Evolutionary conservation across 2,329 filamentous ascomycete genomes (phyloP).

Genomic region (Stagonosporopsis tanaceti): DNA sequence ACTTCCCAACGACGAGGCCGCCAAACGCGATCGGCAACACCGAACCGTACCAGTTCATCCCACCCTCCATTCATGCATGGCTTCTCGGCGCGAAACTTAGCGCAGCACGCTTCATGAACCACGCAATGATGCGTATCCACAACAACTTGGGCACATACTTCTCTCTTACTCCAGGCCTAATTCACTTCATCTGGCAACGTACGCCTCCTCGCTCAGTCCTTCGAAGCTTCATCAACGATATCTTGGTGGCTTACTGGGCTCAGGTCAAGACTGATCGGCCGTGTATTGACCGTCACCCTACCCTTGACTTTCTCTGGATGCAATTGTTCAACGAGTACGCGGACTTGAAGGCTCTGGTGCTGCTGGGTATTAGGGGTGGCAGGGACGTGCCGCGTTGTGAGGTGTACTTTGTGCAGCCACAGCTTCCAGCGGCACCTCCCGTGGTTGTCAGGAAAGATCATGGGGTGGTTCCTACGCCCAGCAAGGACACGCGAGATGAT

Average conservation of each 20-base stretch:
- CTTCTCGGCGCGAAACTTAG: no score
- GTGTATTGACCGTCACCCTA: not conserved
- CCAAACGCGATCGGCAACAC: no score
- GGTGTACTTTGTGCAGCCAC: slow-evolving; percentile 13
- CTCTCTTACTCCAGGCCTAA: slow-evolving; percentile 20
- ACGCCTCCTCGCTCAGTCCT: slow-evolving; percentile 7
- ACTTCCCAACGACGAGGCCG: no score
- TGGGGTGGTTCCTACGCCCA: not conserved
- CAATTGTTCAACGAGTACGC: slow-evolving; percentile 17
- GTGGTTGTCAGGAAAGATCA: not conserved
- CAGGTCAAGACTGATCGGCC: not conserved
- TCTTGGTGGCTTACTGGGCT: slow-evolving; percentile 22
- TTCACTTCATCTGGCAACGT: slow-evolving; percentile 21
- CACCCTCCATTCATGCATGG: no score
- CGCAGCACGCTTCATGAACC: slow-evolving; percentile 25
- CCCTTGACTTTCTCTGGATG: slow-evolving; percentile 20
- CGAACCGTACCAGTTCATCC: no score
- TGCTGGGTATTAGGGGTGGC: slow-evolving; percentile 22
- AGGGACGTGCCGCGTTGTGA: slow-evolving; percentile 4
- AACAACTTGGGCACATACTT: slow-evolving; percentile 19
- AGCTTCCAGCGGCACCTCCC: not conserved
- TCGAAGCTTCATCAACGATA: slow-evolving; percentile 22
- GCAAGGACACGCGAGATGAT: not conserved
- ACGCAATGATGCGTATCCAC: slow-evolving; percentile 23
- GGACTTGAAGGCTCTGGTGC: slow-evolving; percentile 23